Base-by-base conservation (phyloP, 768 basidiomycete species). In the Phaeotremella skinneri region DNA sequence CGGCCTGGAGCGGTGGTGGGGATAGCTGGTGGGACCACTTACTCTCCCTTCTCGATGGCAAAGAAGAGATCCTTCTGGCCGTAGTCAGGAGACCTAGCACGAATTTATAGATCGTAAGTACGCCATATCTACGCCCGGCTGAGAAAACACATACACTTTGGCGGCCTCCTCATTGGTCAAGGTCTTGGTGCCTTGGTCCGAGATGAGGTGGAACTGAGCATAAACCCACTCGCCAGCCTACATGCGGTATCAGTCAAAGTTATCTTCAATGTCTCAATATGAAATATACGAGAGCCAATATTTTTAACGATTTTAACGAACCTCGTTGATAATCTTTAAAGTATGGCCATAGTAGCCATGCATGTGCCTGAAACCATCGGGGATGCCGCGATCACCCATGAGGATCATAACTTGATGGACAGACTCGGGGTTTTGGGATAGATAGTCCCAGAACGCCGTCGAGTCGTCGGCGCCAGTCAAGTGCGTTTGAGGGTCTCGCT, bases 401-500 rank as follows among this genome's bases (percentile, higher is more conserved):
- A 81, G 76, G 63, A 76, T 72, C 75, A 80, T 76, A 55, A 80
- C 76, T 60, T 81, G 80, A 58, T 81, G 80, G 42, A 79, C 65
- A 5, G 77, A 74, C 66, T 81, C 80, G 25, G 80, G 79, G 68
- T 80, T 79, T 60, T 74, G 73, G 2, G 65, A 65, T n/a, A 77
- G 69, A 66, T 79, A 89, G 20, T 90, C 88, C 74, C 66, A 75
- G 74, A 72, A 92, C 82, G 84, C 84, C 75, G 70, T 73, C 16
- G 66, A 64, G 51, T 71, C 68, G 57, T 91, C 88, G 48, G 86
- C 74, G 79, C 91, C 90, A 77, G 88, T 91, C 68, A 93, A 78
- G 78, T 97, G 89, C 6, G 91, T 93, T 73, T 90, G 89, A 16
- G 93, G 93, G 76, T 85, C 87, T 84, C 69, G 64, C 72, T 78